A percentile compares a stretch with the other conserved stretches of the same genome.
phyloP scores from a whole-genome alignment of 495 filamentous ascomycete genomes.

The Podospora pseudoanserina region DNA sequence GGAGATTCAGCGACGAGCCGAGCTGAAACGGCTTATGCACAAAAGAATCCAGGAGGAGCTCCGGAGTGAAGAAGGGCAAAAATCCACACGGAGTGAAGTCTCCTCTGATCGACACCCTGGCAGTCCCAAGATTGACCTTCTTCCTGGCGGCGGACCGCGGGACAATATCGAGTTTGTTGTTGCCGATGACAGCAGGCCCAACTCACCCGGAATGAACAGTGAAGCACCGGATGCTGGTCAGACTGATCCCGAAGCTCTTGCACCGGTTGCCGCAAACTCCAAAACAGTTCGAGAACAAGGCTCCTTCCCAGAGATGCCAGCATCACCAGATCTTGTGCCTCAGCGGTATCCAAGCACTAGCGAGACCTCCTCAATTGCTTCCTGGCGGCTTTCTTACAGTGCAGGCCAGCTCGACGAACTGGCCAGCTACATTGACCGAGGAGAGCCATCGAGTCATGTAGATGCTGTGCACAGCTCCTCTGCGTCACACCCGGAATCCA shows the following conservation, averaged over 20 bases:
- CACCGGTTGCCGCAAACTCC: constrained; percentile 9
- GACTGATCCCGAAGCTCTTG: constrained; percentile 20
- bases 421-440: constrained; percentile 14
- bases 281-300: constrained; percentile 13
- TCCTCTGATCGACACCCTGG: constrained; percentile 15
- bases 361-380: constrained; percentile 35
- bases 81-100: constrained; percentile 12
- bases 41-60: constrained; percentile 53
- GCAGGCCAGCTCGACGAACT: constrained; percentile 32
- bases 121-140: constrained; percentile 19
- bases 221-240: neutral
- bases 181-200: constrained; percentile 13
- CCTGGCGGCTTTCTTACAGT: constrained; percentile 41
- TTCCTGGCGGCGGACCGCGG: constrained; percentile 38
- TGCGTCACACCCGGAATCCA: constrained; percentile 9
- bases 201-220: constrained; percentile 9
- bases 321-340: constrained; percentile 33
- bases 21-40: constrained; percentile 48
- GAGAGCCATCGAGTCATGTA: constrained; percentile 11
- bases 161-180: constrained; percentile 43
- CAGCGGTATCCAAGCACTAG: constrained; percentile 27
- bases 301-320: constrained; percentile 29
- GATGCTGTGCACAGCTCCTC: constrained; percentile 6
- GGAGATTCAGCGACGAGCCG: constrained; percentile 48
- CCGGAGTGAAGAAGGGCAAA: constrained; percentile 36